Conservation (phyloP, 441 rosid genomes). For the Daphne laureola region DNA sequence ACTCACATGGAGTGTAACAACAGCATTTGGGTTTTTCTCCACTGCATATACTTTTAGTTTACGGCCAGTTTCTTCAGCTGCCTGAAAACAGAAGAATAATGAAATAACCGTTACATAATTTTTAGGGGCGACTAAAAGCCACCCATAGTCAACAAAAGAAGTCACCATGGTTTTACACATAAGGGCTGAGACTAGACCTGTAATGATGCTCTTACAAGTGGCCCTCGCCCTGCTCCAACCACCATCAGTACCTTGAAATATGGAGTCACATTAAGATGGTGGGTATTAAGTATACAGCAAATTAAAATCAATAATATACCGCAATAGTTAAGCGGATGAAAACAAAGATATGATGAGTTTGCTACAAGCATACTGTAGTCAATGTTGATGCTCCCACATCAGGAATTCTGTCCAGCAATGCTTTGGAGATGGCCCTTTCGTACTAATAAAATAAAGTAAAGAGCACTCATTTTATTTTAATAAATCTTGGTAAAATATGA, state of each 20-base stretch:
- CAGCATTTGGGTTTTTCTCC: constrained; percentile 99
- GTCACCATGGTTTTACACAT: constrained; percentile 1
- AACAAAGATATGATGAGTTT: neutral
- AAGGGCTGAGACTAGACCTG: constrained; percentile 51
- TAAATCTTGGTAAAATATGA: constrained; percentile 4
- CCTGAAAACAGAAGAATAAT: constrained; percentile 42
- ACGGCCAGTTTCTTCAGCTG: constrained; percentile 93
- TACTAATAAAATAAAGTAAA: constrained; percentile 59
- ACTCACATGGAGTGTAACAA: constrained; percentile 96
- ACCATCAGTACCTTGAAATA: constrained; percentile 86
- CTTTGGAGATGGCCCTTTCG: constrained; percentile 82
- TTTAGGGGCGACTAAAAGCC: constrained; percentile 11
- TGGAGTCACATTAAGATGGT: constrained; percentile 10
- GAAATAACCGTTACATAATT: neutral
- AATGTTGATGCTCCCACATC: constrained; percentile 44
- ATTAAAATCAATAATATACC: constrained; percentile 8
- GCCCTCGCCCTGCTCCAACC: constrained; percentile 99
- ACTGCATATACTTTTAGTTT: constrained; percentile 87
- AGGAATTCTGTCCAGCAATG: constrained; percentile 82
- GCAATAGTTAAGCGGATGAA: constrained; percentile 3
- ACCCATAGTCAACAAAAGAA: constrained; percentile 6
- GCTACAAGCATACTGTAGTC: constrained; percentile 55
- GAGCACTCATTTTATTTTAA: constrained; percentile 10
- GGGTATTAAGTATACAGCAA: constrained; percentile 5
- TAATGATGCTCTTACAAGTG: constrained; percentile 96